phyloP scores from a whole-genome alignment of 2,329 filamentous ascomycete genomes.

The Ilyonectria sp. region DNA sequence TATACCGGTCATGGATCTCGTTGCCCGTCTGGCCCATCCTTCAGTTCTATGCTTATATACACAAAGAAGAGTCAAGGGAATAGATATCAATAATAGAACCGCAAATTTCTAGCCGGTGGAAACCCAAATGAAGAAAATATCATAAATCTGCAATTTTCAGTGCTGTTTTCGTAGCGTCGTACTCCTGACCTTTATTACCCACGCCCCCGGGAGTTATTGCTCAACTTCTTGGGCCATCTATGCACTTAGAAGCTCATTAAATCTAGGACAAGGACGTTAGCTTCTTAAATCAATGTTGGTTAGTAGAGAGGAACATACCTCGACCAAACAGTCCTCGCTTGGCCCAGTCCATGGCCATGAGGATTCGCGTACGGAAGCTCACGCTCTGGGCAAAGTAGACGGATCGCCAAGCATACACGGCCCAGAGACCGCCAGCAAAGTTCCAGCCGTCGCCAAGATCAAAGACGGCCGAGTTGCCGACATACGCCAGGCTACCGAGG shows the following conservation, averaged over 20 bases:
- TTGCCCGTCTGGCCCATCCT: constrained; percentile 12
- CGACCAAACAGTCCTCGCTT: constrained; percentile 95
- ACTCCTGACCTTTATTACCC: constrained; percentile 15
- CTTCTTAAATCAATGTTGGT: neutral
- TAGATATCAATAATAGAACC: constrained; percentile 22
- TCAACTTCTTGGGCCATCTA: constrained; percentile 5
- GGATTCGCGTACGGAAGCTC: constrained; percentile 87
- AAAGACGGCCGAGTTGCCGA: constrained; percentile 97
- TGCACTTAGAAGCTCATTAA: constrained; percentile 65
- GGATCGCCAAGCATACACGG: constrained; percentile 95
- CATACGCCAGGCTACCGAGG: constrained; percentile 91
- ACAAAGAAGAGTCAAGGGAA: constrained; percentile 19
- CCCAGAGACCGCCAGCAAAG: constrained; percentile 86
- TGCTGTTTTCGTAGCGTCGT: constrained; percentile 18
- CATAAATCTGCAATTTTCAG: constrained; percentile 3
- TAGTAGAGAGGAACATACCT: constrained; percentile 72
- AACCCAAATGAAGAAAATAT: constrained; percentile 2
- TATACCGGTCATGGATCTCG: constrained; percentile 20
- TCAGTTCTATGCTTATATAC: constrained; percentile 28
- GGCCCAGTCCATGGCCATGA: constrained; percentile 99
- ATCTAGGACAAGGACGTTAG: constrained; percentile 54
- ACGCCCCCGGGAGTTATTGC: constrained; percentile 31
- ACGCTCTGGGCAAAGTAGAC: constrained; percentile 99
- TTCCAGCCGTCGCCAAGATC: constrained; percentile 86
- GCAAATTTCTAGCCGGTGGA: neutral